Percentiles rank a stretch among this genome's conserved stretches.
Evolutionary conservation across 768 basidiomycete species (phyloP).

Genomic region (Lactarius sanguifluus): DNA sequence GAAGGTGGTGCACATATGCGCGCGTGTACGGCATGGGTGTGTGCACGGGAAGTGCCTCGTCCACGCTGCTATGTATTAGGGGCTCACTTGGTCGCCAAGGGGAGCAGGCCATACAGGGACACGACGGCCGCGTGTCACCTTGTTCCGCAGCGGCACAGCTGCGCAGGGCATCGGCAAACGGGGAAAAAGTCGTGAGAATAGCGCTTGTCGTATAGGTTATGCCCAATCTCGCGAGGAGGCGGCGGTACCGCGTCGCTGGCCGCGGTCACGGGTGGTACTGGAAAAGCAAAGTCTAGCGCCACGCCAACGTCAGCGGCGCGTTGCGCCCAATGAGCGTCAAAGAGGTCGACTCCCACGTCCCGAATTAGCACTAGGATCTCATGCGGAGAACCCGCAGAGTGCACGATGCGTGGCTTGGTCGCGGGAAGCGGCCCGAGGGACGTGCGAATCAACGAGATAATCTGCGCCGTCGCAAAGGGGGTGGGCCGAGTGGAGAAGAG

Average conservation of each 20-base stretch:
- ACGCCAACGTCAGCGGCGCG: conserved; percentile 66
- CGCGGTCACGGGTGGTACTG: conserved; percentile 35
- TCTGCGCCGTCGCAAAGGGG: conserved; percentile 13
- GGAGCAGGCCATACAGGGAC: conserved; percentile 35
- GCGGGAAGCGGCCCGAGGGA: conserved; percentile 58
- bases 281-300: conserved; percentile 79
- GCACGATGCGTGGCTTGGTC: conserved; percentile 63
- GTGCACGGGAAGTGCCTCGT: conserved; percentile 38
- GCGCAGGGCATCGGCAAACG: conserved; percentile 52
- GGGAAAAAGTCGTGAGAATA: conserved; percentile 62
- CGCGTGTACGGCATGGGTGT: conserved; percentile 38
- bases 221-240: conserved; percentile 52
- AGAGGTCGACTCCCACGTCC: conserved; percentile 69
- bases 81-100: conserved; percentile 27
- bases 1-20: conserved; percentile 80
- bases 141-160: conserved; percentile 33
- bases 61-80: conserved; percentile 30
- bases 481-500: conserved; percentile 16
- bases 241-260: not conserved
- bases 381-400: conserved; percentile 59
- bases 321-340: conserved; percentile 74
- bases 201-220: conserved; percentile 62
- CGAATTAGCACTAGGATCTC: conserved; percentile 67
- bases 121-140: conserved; percentile 41
- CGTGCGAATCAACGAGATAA: conserved; percentile 49